phyloP scores from a whole-genome alignment of 495 filamentous ascomycete genomes.

The Aspergillus baeticus region DNA sequence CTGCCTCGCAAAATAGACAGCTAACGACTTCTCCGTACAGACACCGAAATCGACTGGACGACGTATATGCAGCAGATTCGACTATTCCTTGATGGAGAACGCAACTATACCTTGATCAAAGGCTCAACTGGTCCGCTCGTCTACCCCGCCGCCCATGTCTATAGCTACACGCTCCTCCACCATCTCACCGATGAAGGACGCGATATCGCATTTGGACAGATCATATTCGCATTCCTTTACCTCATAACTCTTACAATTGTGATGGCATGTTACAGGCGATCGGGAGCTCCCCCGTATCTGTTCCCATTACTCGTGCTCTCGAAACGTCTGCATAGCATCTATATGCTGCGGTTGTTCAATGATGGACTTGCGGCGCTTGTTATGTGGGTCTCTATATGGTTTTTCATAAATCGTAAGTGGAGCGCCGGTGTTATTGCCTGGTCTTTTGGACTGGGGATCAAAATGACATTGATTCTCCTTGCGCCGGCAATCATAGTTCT shows the following conservation, averaged over 20 bases:
- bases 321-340: slow-evolving; percentile 91
- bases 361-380: slow-evolving; percentile 83
- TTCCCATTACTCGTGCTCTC: slow-evolving; percentile 86
- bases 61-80: slow-evolving; percentile 94
- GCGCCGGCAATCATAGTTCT: slow-evolving; percentile 76
- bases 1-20: background rate
- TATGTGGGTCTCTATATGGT: slow-evolving; percentile 77
- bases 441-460: slow-evolving; percentile 78
- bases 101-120: slow-evolving; percentile 81
- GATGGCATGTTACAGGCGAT: slow-evolving; percentile 75
- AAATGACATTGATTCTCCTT: slow-evolving; percentile 86
- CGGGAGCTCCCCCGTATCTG: slow-evolving; percentile 81
- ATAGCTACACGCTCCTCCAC: slow-evolving; percentile 81
- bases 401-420: slow-evolving; percentile 71
- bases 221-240: slow-evolving; percentile 77
- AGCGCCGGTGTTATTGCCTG: slow-evolving; percentile 68
- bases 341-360: slow-evolving; percentile 90
- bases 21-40: slow-evolving; percentile 44
- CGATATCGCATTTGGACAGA: slow-evolving; percentile 77
- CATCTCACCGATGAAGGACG: slow-evolving; percentile 71
- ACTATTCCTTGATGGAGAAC: slow-evolving; percentile 77
- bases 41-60: slow-evolving; percentile 97
- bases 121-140: slow-evolving; percentile 91
- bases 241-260: slow-evolving; percentile 71
- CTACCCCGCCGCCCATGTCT: slow-evolving; percentile 91